Evolutionary conservation across 495 filamentous ascomycete genomes (phyloP).

Genomic region (Podospora bellae-mahoneyi): DNA sequence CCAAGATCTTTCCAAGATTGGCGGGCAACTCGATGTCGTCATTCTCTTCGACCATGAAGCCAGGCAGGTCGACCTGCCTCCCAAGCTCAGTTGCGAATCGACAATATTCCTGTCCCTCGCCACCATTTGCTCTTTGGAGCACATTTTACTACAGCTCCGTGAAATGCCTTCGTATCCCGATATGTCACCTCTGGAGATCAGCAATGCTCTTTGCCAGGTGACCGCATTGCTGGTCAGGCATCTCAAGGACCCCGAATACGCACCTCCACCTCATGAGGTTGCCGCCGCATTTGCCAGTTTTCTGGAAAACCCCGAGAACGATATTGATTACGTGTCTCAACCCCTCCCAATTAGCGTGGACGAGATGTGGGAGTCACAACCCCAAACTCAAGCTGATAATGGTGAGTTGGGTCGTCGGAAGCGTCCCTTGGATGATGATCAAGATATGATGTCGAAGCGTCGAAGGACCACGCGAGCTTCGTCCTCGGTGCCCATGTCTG

Average conservation of each 20-base stretch:
- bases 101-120: constrained; percentile 37
- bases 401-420: constrained; percentile 31
- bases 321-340: constrained; percentile 35
- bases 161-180: constrained; percentile 34
- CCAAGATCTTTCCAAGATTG: constrained; percentile 21
- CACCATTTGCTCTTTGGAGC: constrained; percentile 43
- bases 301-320: constrained; percentile 31
- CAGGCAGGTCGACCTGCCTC: constrained; percentile 22
- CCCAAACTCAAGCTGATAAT: constrained; percentile 12
- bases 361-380: constrained; percentile 31
- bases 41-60: constrained; percentile 43
- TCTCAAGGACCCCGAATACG: constrained; percentile 27
- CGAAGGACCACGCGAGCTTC: constrained; percentile 15
- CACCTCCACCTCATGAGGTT: constrained; percentile 34
- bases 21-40: constrained; percentile 33
- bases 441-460: constrained; percentile 19
- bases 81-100: constrained; percentile 13
- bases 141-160: constrained; percentile 24
- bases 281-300: constrained; percentile 39
- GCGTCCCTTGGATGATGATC: constrained; percentile 25
- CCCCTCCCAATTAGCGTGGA: constrained; percentile 37
- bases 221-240: constrained; percentile 30
- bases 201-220: constrained; percentile 40
- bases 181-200: constrained; percentile 36
- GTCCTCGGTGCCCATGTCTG: constrained; percentile 23